Evolutionary conservation across 768 basidiomycete species (phyloP), one percentile per base, ranked within the genome.

Genomic region (Lanmaoa pseudosensibilis): DNA sequence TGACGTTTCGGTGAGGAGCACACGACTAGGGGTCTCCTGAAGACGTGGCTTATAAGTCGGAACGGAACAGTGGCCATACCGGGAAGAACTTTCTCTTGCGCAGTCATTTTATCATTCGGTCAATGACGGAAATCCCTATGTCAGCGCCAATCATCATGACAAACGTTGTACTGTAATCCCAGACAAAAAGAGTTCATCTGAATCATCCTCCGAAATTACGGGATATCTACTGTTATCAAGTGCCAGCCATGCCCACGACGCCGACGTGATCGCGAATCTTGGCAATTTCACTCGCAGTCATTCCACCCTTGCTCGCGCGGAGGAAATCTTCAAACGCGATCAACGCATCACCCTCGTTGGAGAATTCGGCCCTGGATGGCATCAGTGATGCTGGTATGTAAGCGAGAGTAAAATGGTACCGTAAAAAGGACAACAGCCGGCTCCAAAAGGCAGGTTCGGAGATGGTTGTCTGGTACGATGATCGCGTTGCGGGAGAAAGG

Each of bases 211-310:
- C 34, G 5, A 15, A 37, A 54, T 43, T 23, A 52, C 11, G 21
- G 9, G 21, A 54, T 32, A n/a, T 30, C 33, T 19, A 32, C 16
- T 27, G 15, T 12, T 18, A n/a, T 52, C 69, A 92, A 51, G 82
- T 86, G 13, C 93, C 93, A 21, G 86, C 90, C 93, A 95, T 94
- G 30, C 94, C 94, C 40, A 85, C 79, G 25, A 96, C 81, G 5
- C 94, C 94, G 18, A 94, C 89, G 21, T 80, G 78, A 69, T 98
- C 96, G 46, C 96, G 82, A 64, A 98, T 94, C 77, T 83, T 90
- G 15, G 96, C 96, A 54, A 97, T 92, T 69, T 98, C 92, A 57
- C 79, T 85, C 0, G 92, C 85, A 18, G 84, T 90, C 65, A 99
- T 78, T 27, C 80, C 81, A 8, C 84, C 87, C 69, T 95, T 95